Evolutionary conservation across 495 filamentous ascomycete species (phyloP).

Genomic region (Neurospora sublineolata): DNA sequence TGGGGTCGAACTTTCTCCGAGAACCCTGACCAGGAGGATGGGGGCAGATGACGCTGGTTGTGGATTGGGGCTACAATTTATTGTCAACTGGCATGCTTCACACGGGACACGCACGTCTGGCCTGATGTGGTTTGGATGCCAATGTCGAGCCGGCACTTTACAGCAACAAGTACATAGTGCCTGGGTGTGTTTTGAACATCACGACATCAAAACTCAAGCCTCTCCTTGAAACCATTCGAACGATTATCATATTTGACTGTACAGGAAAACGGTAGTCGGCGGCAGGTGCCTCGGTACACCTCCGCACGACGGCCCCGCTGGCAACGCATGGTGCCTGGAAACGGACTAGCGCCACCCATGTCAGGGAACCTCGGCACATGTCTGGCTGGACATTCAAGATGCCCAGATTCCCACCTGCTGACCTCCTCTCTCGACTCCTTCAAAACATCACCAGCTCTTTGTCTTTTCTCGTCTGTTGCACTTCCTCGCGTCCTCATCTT

Average conservation of each 20-base stretch:
- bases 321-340: not conserved
- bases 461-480: not conserved
- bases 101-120: not conserved
- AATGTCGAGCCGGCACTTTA: not conserved
- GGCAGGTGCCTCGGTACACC: slow-evolving; percentile 5
- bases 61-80: not conserved
- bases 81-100: not conserved
- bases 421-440: not conserved
- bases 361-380: slow-evolving; percentile 9
- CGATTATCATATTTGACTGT: not conserved
- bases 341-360: slow-evolving; percentile 1
- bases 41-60: not conserved
- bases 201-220: not conserved
- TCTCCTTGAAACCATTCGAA: not conserved
- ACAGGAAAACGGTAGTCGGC: not conserved
- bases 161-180: not conserved
- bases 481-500: slow-evolving; percentile 5
- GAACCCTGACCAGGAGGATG: not conserved
- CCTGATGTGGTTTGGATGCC: not conserved
- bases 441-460: not conserved
- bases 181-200: not conserved
- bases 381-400: not conserved
- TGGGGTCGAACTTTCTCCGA: not conserved
- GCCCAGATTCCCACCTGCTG: not conserved
- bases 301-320: not conserved